Percentiles rank a stretch among this genome's conserved stretches.
These are phyloP conservation scores for Glonium stellatum DNA, from an alignment of 495 filamentous ascomycete genomes.

Conservation along the genomic window DNA sequence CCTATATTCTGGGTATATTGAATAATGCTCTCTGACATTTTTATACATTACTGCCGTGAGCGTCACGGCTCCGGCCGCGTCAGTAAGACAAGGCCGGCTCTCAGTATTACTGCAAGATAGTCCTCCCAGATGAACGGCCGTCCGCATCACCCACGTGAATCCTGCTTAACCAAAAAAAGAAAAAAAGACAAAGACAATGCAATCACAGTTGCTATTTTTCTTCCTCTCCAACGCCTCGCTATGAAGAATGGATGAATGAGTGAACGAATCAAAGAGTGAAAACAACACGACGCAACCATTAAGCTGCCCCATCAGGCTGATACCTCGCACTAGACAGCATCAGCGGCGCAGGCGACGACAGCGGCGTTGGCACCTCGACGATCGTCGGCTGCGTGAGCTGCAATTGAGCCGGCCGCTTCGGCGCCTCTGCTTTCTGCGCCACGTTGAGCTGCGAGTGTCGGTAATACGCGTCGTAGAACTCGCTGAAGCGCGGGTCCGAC, in stretches of 20 bases:
- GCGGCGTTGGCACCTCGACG: slow-evolving; percentile 21
- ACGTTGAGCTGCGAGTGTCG: slow-evolving; percentile 17
- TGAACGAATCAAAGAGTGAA: too few species aligned
- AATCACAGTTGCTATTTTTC: too few species aligned
- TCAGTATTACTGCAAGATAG: too few species aligned
- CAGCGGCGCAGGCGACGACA: slow-evolving; percentile 10
- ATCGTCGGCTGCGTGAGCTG: slow-evolving; percentile 16
- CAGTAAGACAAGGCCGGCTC: too few species aligned
- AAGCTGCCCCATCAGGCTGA: slow-evolving; percentile 13
- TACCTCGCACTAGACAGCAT: background rate
- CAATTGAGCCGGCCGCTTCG: slow-evolving; percentile 9
- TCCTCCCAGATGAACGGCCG: too few species aligned
- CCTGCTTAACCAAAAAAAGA: too few species aligned
- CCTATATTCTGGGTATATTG: too few species aligned
- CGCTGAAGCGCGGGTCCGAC: slow-evolving; percentile 21
- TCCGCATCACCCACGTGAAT: too few species aligned
- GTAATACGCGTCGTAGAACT: slow-evolving; percentile 30
- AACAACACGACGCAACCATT: background rate
- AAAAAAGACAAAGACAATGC: too few species aligned
- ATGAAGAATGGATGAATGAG: slow-evolving; percentile 7
- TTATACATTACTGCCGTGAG: too few species aligned
- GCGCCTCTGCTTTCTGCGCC: slow-evolving; percentile 4
- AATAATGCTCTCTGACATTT: too few species aligned
- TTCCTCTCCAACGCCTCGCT: background rate
- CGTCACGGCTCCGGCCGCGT: too few species aligned